Evolutionary conservation across 768 basidiomycete species (phyloP), one percentile per base, ranked within the genome.

Genomic region (Neoboletus subvelutipes): DNA sequence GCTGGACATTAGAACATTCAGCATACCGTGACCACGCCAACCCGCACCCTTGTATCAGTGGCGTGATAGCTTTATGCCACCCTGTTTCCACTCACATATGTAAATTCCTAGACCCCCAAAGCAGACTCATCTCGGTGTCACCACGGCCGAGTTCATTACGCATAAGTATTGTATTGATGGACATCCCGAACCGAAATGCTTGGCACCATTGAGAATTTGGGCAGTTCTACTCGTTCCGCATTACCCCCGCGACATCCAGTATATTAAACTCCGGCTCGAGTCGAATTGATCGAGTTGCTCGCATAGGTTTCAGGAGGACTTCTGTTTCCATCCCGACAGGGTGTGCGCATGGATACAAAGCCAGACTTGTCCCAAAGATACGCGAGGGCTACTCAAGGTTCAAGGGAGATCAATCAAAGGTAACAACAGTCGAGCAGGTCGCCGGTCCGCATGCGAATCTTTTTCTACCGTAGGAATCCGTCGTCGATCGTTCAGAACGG

Each of bases 401-500:
- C n/a, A n/a, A n/a, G n/a, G n/a, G n/a, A n/a, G n/a, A 26, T 26
- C 42, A 26, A 26, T 18, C 43, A 26, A 28, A 18, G 18, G 10
- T 11, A 20, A n/a, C n/a, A n/a, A 20, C 9, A n/a, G 11, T 40
- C 20, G 37, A 31, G 29, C 28, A 4, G 20, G 15, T 48, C 9
- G 22, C 50, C 37, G 40, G 17, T 24, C 39, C 13, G 10, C 17
- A 26, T n/a, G 1, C 12, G 22, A 10, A 0, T 17, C 12, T 33
- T 40, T 40, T 18, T 20, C 34, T 22, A 37, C 17, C 11, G 2
- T 34, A 37, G 18, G 24, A 26, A 36, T 12, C 17, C 18, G 13
- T 24, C 28, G 52, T 39, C 26, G 46, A 57, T 53, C 43, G 31
- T 54, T 43, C 5, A 43, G 15, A 37, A 48, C 53, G 57, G 57